These are phyloP conservation scores for Plenodomus tracheiphilus DNA, from an alignment of 2,329 filamentous ascomycete genomes.

Conservation along the genomic window DNA sequence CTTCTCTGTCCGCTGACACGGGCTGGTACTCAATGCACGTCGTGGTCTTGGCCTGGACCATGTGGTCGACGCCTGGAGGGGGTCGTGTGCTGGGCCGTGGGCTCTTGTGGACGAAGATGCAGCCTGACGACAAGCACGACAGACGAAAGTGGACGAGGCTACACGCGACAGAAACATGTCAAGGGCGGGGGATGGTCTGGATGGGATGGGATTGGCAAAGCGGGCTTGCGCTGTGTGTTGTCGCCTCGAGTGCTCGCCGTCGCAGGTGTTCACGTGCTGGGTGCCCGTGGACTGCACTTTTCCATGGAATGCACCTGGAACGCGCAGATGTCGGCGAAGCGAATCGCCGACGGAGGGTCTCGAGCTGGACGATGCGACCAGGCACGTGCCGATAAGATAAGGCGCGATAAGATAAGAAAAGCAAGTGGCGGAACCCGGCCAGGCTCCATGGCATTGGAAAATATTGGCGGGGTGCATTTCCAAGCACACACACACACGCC, in stretches of 20 bases:
- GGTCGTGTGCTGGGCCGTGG: conserved; percentile 12
- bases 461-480: conserved; percentile 39
- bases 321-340: conserved; percentile 12
- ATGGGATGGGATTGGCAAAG: no score
- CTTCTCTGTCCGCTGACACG: conserved; percentile 11
- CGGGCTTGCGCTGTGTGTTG: no score
- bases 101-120: neutral
- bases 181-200: conserved; percentile 1
- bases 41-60: conserved; percentile 9
- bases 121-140: conserved; percentile 24
- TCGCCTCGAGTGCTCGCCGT: no score
- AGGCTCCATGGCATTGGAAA: conserved; percentile 10
- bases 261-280: conserved; percentile 10
- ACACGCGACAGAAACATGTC: conserved; percentile 29
- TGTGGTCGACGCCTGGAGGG: neutral
- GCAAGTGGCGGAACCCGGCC: conserved; percentile 6
- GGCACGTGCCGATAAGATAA: conserved; percentile 26
- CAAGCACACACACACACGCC: conserved; percentile 30
- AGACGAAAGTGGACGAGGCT: conserved; percentile 25
- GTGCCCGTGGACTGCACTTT: no score
- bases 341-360: neutral
- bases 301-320: no score
- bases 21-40: conserved; percentile 27
- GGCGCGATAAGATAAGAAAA: conserved; percentile 5
- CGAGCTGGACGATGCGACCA: neutral